Evolutionary conservation across 2,329 filamentous ascomycete species (phyloP), one percentile per base, ranked within the genome.

Genomic region (Hirsutella minnesotensis): DNA sequence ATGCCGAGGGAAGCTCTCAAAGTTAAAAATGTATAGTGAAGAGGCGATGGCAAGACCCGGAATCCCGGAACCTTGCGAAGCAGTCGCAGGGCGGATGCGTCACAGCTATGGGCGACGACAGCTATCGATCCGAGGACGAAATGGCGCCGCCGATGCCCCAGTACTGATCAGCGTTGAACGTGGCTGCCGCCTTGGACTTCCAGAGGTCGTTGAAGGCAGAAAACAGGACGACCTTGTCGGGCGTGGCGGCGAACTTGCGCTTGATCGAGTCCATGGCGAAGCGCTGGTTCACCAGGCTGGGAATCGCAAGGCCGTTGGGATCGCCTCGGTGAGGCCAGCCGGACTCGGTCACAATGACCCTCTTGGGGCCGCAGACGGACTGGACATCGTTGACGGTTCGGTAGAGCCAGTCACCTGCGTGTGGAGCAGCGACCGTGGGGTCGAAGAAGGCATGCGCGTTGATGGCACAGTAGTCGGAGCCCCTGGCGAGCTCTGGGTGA

Each of bases 401-500:
- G 33, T 68, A 60, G 33, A 88, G 74, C 60, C 86, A 94, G 1
- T 59, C 51, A 3, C 87, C 87, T 3, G 86, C 79, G 27, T 75
- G 61, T 1, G 66, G 61, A 1, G 86, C 74, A 2, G 61, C 59
- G 21, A 75, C 73, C 38, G 73, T 75, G 3, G 69, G 62, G 52
- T 94, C 83, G 60, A 92, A 94, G 72, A 88, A 94, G 12, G 86
- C 76, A 61, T 94, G 87, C 50, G 79, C 77, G 63, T 95, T 94
- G 57, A 83, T 75, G 15, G 86, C 83, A 54, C 81, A 86, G 64
- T 84, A 86, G 56, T 94, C 86, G 1, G 83, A 85, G 38, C 68
- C 70, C 21, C 78, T 60, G 63, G 87, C 94, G 39, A 95, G 71
- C 41, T 74, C 65, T 0, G 81, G 81, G 52, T 90, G 73, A 40